Percentiles rank a stretch among this genome's conserved stretches.
phyloP scores from a whole-genome alignment of 202 grass and related monocot species.

The Carex sylvatica region DNA sequence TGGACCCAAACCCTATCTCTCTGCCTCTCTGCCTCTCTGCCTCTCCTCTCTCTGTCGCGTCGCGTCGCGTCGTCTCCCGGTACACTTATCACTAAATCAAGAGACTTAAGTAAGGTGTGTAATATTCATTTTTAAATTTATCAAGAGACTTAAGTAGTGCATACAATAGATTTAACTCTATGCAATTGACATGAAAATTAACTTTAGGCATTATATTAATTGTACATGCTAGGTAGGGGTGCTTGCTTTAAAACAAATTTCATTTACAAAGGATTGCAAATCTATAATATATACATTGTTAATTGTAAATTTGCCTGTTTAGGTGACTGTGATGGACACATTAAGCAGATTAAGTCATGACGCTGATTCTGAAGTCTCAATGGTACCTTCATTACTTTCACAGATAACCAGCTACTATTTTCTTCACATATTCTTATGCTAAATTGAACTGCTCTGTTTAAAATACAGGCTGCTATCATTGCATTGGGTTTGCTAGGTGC shows the following conservation, averaged over 20 bases:
- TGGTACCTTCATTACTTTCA: conserved; percentile 36
- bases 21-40: too few species aligned
- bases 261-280: neutral
- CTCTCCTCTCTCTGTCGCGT: too few species aligned
- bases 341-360: conserved; percentile 98
- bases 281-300: conserved; percentile 5
- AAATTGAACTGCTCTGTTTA: conserved; percentile 24
- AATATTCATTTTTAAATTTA: conserved; percentile 17
- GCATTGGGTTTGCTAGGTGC: conserved; percentile 95
- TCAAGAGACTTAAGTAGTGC: too few species aligned
- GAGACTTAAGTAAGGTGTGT: conserved; percentile 89
- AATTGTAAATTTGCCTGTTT: conserved; percentile 31
- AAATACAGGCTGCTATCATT: conserved; percentile 78
- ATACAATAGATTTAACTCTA: too few species aligned
- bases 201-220: too few species aligned
- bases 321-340: conserved; percentile 99
- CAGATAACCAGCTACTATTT: neutral
- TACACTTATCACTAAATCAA: conserved; percentile 84
- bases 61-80: conserved; percentile 35
- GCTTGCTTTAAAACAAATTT: neutral
- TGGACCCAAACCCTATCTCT: too few species aligned
- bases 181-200: too few species aligned
- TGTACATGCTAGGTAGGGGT: neutral
- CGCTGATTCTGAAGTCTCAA: conserved; percentile 89
- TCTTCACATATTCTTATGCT: conserved; percentile 3